Conservation (phyloP, 345 rosid genomes). For the Chamaenerion angustifolium region DNA sequence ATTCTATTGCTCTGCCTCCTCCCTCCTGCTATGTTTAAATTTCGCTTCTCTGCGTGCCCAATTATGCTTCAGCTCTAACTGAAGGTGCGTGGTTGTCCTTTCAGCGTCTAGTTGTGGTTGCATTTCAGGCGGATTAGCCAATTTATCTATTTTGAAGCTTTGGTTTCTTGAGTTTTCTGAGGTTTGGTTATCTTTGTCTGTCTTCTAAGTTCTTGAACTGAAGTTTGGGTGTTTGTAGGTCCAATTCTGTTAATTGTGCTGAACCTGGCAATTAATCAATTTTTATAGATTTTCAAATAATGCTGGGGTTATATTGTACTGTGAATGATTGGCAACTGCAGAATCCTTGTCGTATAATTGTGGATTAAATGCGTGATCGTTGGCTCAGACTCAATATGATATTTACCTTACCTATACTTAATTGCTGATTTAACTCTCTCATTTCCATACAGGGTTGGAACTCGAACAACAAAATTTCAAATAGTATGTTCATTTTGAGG, state of each 20-base stretch:
- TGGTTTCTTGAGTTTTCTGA: too few relatives aligned
- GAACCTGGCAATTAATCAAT: too few relatives aligned
- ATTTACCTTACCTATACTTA: too few relatives aligned
- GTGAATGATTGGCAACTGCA: too few relatives aligned
- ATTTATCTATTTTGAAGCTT: too few relatives aligned
- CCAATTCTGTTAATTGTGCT: too few relatives aligned
- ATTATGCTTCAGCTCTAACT: not conserved
- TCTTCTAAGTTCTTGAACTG: not conserved
- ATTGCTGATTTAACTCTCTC: not conserved
- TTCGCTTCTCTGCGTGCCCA: constrained; percentile 4
- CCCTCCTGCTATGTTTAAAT: constrained; percentile 12
- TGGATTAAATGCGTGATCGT: too few relatives aligned
- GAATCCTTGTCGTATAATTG: too few relatives aligned
- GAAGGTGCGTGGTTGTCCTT: constrained; percentile 1
- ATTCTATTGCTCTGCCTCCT: constrained; percentile 21
- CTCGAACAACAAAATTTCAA: not conserved
- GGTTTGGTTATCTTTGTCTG: too few relatives aligned
- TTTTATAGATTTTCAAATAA: too few relatives aligned
- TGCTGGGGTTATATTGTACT: too few relatives aligned
- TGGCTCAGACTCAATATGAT: too few relatives aligned
- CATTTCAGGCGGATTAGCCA: not conserved
- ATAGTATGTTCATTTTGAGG: not conserved
- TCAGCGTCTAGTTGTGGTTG: not conserved
- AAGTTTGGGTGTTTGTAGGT: constrained; percentile 1
- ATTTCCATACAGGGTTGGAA: not conserved